Evolutionary conservation across 164 flowering plant species (phyloP).

Genomic region (Hamamelis virginiana): DNA sequence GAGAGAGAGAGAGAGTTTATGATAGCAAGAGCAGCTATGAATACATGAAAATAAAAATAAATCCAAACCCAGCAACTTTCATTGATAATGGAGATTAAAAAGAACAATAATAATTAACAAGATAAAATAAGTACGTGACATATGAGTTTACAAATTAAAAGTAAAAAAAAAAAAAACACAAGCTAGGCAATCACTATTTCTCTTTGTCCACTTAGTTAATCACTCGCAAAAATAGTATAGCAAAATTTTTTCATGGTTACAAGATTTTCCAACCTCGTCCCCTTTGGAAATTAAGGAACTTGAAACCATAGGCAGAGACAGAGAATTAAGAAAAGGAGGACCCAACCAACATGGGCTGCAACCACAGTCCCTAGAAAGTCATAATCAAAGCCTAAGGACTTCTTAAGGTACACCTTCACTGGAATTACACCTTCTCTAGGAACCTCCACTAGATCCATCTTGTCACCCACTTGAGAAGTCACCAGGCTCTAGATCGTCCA

Average conservation of each 20-base stretch:
- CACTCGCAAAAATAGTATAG: background rate
- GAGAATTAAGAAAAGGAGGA: slow-evolving; percentile 40
- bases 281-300: slow-evolving; percentile 51
- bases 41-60: too few species aligned
- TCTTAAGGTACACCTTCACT: slow-evolving; percentile 29
- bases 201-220: background rate
- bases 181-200: background rate
- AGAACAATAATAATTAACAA: background rate
- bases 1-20: too few species aligned
- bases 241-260: background rate
- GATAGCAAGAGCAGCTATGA: too few species aligned
- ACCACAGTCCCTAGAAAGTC: slow-evolving; percentile 43
- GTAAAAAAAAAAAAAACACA: too few species aligned
- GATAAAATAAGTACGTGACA: too few species aligned
- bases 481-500: slow-evolving; percentile 55
- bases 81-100: background rate
- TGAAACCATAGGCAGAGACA: slow-evolving; percentile 48
- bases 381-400: slow-evolving; percentile 21
- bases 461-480: slow-evolving; percentile 47
- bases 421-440: slow-evolving; percentile 17
- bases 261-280: slow-evolving; percentile 27
- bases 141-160: background rate
- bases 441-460: background rate
- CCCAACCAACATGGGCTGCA: slow-evolving; percentile 38
- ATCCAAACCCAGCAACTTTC: too few species aligned